phyloP scores from a whole-genome alignment of 495 filamentous ascomycete species.

The Penicillium crystallinum region DNA sequence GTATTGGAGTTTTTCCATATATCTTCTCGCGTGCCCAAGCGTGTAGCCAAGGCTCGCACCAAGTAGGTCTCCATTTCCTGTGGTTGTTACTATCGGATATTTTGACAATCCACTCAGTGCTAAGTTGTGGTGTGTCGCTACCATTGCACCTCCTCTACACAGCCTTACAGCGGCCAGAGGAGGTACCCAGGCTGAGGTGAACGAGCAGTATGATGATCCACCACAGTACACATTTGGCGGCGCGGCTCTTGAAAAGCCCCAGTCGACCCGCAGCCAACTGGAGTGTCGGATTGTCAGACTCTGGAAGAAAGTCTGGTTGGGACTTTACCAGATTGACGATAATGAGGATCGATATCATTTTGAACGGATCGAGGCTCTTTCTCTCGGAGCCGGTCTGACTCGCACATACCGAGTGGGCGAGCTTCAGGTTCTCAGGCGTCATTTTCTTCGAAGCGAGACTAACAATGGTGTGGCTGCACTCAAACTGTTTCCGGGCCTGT shows the following conservation, averaged over 20 bases:
- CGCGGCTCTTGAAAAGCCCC: neutral
- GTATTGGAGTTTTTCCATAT: slow-evolving; percentile 1
- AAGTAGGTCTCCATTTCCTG: neutral
- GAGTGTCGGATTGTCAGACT: slow-evolving; percentile 13
- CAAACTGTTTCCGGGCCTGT: slow-evolving; percentile 13
- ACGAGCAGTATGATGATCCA: neutral
- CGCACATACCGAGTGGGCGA: neutral
- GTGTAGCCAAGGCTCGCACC: neutral
- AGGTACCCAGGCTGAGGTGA: no score
- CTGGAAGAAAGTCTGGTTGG: slow-evolving; percentile 20
- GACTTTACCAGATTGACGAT: slow-evolving; percentile 16
- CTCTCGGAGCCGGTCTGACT: slow-evolving; percentile 13
- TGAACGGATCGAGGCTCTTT: slow-evolving; percentile 16
- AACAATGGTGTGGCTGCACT: slow-evolving; percentile 14
- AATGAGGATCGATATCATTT: slow-evolving; percentile 8
- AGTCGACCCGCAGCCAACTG: slow-evolving; percentile 11
- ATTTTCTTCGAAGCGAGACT: neutral
- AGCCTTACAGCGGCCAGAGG: neutral
- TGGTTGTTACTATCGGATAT: neutral
- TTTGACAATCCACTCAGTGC: neutral
- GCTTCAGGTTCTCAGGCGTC: slow-evolving; percentile 2
- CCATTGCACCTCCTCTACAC: neutral
- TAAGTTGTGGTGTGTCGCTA: neutral
- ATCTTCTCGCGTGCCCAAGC: neutral
- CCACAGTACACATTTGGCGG: neutral